These are phyloP conservation scores for Ormosia emarginata DNA, from an alignment of 306 rosid species.

Conservation along the genomic window DNA sequence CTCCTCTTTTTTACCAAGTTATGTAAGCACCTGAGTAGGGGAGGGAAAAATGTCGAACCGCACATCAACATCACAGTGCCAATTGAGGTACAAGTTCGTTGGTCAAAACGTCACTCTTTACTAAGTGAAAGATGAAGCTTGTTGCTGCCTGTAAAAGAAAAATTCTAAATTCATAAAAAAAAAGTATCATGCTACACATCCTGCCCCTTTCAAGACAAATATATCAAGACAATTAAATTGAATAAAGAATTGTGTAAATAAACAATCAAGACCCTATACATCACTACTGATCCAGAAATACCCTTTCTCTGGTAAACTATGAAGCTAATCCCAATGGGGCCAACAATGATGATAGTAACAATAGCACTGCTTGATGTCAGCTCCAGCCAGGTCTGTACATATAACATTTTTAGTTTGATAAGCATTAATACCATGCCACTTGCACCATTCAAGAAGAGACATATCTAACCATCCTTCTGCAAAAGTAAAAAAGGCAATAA, in stretches of 20 bases:
- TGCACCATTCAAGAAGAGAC: constrained; percentile 5
- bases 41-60: too few species aligned
- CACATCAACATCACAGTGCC: too few species aligned
- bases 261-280: neutral
- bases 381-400: neutral
- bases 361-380: neutral
- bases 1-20: too few species aligned
- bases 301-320: neutral
- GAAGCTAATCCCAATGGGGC: neutral
- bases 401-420: neutral
- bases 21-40: too few species aligned
- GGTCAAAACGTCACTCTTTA: too few species aligned
- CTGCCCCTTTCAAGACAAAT: neutral
- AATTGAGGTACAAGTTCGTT: too few species aligned
- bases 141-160: too few species aligned
- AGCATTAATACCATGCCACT: neutral
- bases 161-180: neutral
- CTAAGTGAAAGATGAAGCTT: too few species aligned
- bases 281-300: neutral
- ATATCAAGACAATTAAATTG: neutral
- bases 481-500: neutral
- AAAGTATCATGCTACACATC: neutral
- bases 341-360: neutral
- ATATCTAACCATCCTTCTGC: neutral
- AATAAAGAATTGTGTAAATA: neutral